Conservation (phyloP, 345 rosid genomes). For the Eucalyptus dawsonii region DNA sequence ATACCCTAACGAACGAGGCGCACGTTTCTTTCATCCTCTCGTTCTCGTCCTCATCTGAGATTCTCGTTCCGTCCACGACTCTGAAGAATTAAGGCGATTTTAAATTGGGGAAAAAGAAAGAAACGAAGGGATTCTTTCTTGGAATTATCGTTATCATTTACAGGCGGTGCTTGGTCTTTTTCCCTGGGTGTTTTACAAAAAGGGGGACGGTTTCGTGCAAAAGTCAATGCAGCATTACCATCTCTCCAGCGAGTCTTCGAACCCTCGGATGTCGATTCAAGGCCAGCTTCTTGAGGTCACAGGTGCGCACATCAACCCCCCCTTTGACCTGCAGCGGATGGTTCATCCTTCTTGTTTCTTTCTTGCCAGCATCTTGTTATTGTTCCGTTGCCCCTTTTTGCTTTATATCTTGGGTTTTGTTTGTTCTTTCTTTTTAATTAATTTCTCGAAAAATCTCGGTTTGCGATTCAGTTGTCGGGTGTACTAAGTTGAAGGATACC, state of each 20-base stretch:
- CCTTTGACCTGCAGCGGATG: not conserved
- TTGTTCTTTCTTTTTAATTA: not conserved
- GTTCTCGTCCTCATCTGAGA: not conserved
- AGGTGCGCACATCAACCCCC: slow-evolving; percentile 15
- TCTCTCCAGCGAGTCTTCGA: not conserved
- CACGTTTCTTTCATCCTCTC: not conserved
- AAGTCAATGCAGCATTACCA: not conserved
- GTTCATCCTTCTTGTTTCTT: not conserved
- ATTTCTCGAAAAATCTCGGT: not conserved
- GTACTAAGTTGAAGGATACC: slow-evolving; percentile 6
- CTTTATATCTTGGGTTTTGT: not conserved
- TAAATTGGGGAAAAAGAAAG: not conserved
- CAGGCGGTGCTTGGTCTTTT: not conserved
- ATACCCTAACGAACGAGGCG: not conserved
- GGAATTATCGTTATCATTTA: not conserved
- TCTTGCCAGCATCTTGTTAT: not conserved
- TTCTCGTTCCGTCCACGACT: not conserved
- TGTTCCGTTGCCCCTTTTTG: not conserved
- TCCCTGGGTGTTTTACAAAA: not conserved
- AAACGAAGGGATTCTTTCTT: not conserved
- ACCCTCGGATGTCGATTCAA: slow-evolving; percentile 14
- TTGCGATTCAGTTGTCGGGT: slow-evolving; percentile 2
- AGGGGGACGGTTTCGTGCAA: not conserved
- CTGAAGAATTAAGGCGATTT: not conserved
- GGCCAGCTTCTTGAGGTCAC: slow-evolving; percentile 77